Evolutionary conservation across 495 filamentous ascomycete species (phyloP).

Genomic region (Letharia columbiana): DNA sequence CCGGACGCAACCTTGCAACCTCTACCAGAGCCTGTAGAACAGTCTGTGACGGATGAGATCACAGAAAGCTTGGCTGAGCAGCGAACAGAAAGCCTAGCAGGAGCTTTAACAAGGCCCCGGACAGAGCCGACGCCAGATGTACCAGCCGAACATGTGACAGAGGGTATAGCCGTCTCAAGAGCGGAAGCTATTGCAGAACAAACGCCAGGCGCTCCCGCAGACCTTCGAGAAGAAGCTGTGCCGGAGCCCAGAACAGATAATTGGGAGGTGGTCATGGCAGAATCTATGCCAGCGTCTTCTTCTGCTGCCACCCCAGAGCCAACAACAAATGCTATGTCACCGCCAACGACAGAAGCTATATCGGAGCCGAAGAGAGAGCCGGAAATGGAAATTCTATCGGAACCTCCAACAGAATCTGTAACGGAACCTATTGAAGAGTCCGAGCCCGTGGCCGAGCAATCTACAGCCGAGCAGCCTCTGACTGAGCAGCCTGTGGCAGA

Average conservation of each 20-base stretch:
- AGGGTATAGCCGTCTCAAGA: background rate
- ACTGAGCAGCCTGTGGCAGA: background rate
- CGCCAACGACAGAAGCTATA: background rate
- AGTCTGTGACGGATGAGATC: background rate
- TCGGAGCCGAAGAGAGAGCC: background rate
- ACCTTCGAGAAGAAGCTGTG: background rate
- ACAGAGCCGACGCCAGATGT: background rate
- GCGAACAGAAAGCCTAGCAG: background rate
- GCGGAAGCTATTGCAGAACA: background rate
- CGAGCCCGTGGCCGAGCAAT: background rate
- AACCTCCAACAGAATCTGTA: background rate
- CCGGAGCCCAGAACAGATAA: background rate
- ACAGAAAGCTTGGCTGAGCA: background rate
- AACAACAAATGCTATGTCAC: background rate
- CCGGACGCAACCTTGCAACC: background rate
- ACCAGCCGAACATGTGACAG: background rate
- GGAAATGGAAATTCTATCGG: background rate
- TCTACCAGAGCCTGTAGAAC: conserved; percentile 2
- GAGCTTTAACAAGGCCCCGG: background rate
- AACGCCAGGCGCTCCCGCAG: background rate
- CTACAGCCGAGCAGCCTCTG: background rate
- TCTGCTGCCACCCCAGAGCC: background rate
- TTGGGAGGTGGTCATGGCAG: background rate
- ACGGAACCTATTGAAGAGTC: background rate
- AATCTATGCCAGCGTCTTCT: background rate